These are phyloP conservation scores for Primulina eburnea DNA, from an alignment of 257 asterid genomes.

Conservation along the genomic window DNA sequence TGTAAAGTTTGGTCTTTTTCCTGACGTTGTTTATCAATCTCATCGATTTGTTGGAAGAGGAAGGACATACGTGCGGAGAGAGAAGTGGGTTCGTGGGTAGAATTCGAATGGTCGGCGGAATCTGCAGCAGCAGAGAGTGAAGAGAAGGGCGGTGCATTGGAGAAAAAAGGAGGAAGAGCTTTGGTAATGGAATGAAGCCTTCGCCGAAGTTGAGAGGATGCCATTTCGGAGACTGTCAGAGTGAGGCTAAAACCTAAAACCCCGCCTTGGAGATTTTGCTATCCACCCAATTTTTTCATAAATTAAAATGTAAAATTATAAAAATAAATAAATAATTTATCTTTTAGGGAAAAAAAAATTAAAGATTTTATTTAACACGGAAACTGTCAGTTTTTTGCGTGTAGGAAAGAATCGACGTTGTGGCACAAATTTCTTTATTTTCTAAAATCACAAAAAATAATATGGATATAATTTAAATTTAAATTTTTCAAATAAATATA, in stretches of 20 bases:
- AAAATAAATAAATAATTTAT: too few relatives aligned
- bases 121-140: slow-evolving; percentile 36
- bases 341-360: too few relatives aligned
- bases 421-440: too few relatives aligned
- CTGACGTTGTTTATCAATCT: slow-evolving; percentile 59
- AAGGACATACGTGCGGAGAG: slow-evolving; percentile 90
- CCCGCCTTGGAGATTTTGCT: slow-evolving; percentile 24
- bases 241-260: slow-evolving; percentile 28
- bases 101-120: slow-evolving; percentile 26
- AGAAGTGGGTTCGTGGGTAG: slow-evolving; percentile 55
- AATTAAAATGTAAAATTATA: too few relatives aligned
- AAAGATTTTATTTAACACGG: too few relatives aligned
- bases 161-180: slow-evolving; percentile 25
- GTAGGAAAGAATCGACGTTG: too few relatives aligned
- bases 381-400: too few relatives aligned
- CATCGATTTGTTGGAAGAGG: slow-evolving; percentile 85
- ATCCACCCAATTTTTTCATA: too few relatives aligned
- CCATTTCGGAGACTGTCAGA: slow-evolving; percentile 27
- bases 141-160: slow-evolving; percentile 28
- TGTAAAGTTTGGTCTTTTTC: slow-evolving; percentile 81
- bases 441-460: too few relatives aligned
- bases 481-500: too few relatives aligned
- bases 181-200: slow-evolving; percentile 37
- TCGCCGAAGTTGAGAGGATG: slow-evolving; percentile 35
- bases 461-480: too few relatives aligned